Base-by-base conservation (phyloP, 805 yeast genomes). In the Nakazawaea peltata region DNA sequence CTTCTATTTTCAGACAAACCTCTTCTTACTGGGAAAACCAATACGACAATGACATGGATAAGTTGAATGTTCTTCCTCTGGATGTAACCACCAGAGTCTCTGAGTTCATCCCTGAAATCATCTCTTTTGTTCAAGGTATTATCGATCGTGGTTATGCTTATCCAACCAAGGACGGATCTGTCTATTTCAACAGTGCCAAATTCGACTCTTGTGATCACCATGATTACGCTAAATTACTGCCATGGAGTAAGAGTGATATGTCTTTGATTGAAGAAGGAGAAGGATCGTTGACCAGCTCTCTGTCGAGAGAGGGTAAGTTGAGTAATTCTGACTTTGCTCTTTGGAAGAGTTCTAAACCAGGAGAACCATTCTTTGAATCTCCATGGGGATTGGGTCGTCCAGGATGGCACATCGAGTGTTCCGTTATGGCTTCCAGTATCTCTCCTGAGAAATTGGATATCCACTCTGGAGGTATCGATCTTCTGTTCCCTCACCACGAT, bases 371-470 rank as follows among this genome's bases (percentile, higher is more conserved):
- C 32, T 92, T 97, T 97, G 73, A 69, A 5, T 85, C 96, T 2
- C 88, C 90, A 19, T 92, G 97, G 97, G 98, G 98, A 18, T 67
- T 67, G 40, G 98, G 98, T 35, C 80, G 98, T 57, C 98, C 98
- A 11, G 98, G 98, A 4, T 92, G 98, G 98, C 98, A 92, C 57
- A 92, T 92, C 56, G 98, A 92, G 62, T 92, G 98, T 70, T 87
- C 97, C 7, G 98, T 92, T 15, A 92, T 92, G 98, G 97, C 97
- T 2, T 72, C 87, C 34, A 94, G 87, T 46, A 71, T 88, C 31
- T 69, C 83, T 26, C 97, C 97, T 4, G 59, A 72, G 15, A 68
- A 69, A 40, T 82, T 92, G 71, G 98, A 92, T 58, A 85, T 92
- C 46, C 98, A 92, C 56, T 79, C 95, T 13, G 98, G 98, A 40